phyloP scores from a whole-genome alignment of 176 grass and related monocot species.

The Bromus sterilis region DNA sequence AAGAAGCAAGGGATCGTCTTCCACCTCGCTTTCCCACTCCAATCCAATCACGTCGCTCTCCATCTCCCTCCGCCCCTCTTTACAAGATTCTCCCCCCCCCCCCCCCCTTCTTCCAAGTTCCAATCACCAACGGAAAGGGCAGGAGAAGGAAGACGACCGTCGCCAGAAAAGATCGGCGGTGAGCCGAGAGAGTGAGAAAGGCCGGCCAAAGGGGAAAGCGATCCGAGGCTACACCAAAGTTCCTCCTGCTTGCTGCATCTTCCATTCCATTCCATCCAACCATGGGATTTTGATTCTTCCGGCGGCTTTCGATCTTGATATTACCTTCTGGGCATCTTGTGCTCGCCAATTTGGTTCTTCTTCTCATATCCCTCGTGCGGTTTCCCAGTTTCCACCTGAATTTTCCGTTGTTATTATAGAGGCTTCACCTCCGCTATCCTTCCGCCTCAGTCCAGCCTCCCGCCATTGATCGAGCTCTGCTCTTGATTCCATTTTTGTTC shows the following conservation, averaged over 20 bases:
- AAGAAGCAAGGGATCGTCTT: not conserved
- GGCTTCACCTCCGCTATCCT: not conserved
- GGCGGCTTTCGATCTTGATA: no score
- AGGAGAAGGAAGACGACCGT: conserved; percentile 4
- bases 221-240: no score
- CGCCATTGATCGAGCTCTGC: no score
- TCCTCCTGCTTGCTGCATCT: no score
- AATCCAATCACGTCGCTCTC: conserved; percentile 31
- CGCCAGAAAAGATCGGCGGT: conserved; percentile 23
- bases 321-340: no score
- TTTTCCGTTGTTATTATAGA: not conserved
- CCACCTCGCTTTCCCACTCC: not conserved
- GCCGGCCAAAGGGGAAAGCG: not conserved
- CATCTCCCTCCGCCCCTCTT: conserved; percentile 21
- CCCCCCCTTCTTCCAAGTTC: no score
- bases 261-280: no score
- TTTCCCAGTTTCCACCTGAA: not conserved
- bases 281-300: no score
- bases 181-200: conserved; percentile 1
- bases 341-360: conserved; percentile 5
- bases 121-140: conserved; percentile 13
- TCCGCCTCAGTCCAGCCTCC: not conserved
- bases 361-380: not conserved
- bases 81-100: conserved; percentile 35
- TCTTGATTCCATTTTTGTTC: not conserved